Percentiles rank a stretch among this genome's conserved stretches.
These are phyloP conservation scores for Passiflora organensis DNA, from an alignment of 345 rosid species.

Conservation along the genomic window DNA sequence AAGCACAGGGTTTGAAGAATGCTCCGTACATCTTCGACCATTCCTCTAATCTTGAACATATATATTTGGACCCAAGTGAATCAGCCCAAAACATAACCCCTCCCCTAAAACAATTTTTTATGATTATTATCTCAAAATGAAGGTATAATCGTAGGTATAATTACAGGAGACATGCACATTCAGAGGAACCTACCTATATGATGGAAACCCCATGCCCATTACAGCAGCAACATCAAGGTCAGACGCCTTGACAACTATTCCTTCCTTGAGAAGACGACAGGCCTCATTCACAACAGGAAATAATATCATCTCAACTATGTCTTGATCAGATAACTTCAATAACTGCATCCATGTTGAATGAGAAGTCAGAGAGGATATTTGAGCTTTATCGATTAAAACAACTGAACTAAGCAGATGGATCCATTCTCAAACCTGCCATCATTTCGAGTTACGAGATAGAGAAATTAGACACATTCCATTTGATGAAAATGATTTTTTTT, in stretches of 20 bases:
- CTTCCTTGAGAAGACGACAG: constrained; percentile 2
- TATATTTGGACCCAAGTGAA: constrained; percentile 64
- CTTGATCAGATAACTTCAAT: constrained; percentile 6
- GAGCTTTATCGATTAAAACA: too few relatives aligned
- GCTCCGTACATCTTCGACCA: constrained; percentile 70
- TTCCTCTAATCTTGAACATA: constrained; percentile 54
- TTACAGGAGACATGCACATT: background rate
- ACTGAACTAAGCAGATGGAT: background rate
- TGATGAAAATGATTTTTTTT: background rate
- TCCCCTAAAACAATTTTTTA: constrained; percentile 39
- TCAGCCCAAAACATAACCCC: constrained; percentile 87
- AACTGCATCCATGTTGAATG: background rate
- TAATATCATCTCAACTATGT: constrained; percentile 11
- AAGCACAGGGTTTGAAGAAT: constrained; percentile 80
- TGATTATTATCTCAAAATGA: too few relatives aligned
- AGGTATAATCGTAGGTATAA: too few relatives aligned
- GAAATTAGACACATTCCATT: too few relatives aligned
- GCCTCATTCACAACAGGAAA: constrained; percentile 18
- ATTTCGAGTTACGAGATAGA: too few relatives aligned
- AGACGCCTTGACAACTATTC: constrained; percentile 8
- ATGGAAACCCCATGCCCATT: constrained; percentile 12
- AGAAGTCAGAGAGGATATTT: background rate
- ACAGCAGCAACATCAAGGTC: constrained; percentile 13
- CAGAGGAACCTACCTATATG: background rate
- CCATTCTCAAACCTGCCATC: too few relatives aligned